A percentile compares a stretch with the other conserved stretches of the same genome.
These are phyloP conservation scores for Closterium sp. DNA, from an alignment of 139 green algal species.

Conservation along the genomic window DNA sequence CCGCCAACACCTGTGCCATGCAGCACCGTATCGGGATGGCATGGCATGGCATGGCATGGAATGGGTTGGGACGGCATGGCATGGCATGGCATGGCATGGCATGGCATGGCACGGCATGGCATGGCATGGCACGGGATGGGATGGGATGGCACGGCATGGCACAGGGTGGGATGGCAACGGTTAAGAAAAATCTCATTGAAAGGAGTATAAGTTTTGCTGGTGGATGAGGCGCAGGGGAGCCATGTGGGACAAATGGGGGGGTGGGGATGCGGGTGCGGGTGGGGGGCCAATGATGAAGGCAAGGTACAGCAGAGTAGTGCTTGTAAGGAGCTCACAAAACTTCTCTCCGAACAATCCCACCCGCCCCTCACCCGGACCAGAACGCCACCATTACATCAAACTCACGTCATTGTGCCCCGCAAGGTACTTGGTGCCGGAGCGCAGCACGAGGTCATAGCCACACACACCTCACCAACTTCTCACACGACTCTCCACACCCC, in stretches of 20 bases:
- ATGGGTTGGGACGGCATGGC: not conserved
- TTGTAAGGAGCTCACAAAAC: no score
- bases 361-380: not conserved
- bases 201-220: not conserved
- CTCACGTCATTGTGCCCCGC: slow-evolving; percentile 94
- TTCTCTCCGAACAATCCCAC: no score
- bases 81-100: not conserved
- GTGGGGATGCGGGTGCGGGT: no score
- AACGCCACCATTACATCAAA: not conserved
- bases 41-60: not conserved
- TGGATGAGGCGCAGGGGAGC: no score
- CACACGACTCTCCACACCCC: no score
- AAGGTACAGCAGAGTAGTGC: no score
- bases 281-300: no score
- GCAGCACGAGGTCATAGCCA: slow-evolving; percentile 97
- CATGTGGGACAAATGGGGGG: no score
- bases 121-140: not conserved
- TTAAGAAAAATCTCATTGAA: not conserved
- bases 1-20: slow-evolving; percentile 73
- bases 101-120: not conserved
- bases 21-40: not conserved
- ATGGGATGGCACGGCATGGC: not conserved
- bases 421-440: slow-evolving; percentile 97
- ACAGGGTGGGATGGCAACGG: not conserved
- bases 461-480: no score